These are phyloP conservation scores for Tolypocladium tundrense DNA, from an alignment of 2,329 filamentous ascomycete genomes.

Conservation along the genomic window DNA sequence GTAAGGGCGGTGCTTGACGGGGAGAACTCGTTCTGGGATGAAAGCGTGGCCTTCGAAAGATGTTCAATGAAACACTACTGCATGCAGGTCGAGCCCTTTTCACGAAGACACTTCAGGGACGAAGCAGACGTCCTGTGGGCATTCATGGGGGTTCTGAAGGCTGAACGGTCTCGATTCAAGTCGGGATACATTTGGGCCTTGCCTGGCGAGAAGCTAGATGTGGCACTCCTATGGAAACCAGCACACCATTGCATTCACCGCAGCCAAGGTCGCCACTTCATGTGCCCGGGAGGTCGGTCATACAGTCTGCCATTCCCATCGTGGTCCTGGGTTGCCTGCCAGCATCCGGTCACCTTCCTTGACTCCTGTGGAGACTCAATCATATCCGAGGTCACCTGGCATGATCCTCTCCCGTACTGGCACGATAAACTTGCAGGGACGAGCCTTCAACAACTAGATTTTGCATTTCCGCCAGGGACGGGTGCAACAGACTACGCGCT, in stretches of 20 bases:
- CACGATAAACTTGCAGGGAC: too few species aligned
- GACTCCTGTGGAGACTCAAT: neutral
- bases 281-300: neutral
- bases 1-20: neutral
- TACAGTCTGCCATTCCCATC: neutral
- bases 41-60: too few species aligned
- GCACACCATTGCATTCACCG: neutral
- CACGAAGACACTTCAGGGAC: neutral
- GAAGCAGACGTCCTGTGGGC: neutral
- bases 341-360: neutral
- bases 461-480: neutral
- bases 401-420: neutral
- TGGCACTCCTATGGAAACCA: neutral
- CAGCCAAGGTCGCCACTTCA: neutral
- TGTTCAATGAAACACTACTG: neutral
- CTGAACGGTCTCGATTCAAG: neutral
- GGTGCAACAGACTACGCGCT: neutral
- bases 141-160: neutral
- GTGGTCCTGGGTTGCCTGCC: neutral
- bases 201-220: neutral
- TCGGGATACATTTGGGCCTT: neutral
- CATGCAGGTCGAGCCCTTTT: neutral
- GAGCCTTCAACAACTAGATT: neutral
- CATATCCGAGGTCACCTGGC: neutral
- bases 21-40: neutral